phyloP scores from a whole-genome alignment of 2,329 filamentous ascomycete species.

The Xylariaceae sp. region DNA sequence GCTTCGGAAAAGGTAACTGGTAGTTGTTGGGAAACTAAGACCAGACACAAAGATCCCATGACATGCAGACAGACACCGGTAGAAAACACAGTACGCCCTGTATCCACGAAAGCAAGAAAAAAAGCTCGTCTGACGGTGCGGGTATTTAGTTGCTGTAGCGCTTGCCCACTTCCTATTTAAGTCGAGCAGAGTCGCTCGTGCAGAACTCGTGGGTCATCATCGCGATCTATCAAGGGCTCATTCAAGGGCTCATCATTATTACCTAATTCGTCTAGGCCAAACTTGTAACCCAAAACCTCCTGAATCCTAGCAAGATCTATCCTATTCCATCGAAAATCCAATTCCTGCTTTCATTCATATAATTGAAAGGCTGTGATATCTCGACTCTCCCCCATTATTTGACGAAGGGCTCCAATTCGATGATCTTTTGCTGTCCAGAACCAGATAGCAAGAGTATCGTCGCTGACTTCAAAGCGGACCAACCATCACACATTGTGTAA shows the following conservation, averaged over 20 bases:
- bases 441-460: no score
- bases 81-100: neutral
- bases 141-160: constrained; percentile 19
- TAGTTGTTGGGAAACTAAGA: constrained; percentile 15
- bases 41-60: constrained; percentile 16
- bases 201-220: constrained; percentile 13
- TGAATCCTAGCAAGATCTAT: neutral
- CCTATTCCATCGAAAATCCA: neutral
- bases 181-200: constrained; percentile 18
- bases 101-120: no score
- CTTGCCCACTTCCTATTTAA: constrained; percentile 15
- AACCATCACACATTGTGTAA: no score
- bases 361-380: neutral
- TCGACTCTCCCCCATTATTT: no score
- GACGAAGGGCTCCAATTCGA: no score
- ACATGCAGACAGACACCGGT: constrained; percentile 12
- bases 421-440: no score
- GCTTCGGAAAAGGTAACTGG: constrained; percentile 7
- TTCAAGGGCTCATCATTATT: constrained; percentile 1
- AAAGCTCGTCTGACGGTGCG: no score
- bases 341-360: neutral
- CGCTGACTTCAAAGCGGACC: no score
- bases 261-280: neutral
- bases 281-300: constrained; percentile 7
- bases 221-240: constrained; percentile 1